Base-by-base conservation (phyloP, 2,329 filamentous ascomycete species). In the Fusarium falciforme region DNA sequence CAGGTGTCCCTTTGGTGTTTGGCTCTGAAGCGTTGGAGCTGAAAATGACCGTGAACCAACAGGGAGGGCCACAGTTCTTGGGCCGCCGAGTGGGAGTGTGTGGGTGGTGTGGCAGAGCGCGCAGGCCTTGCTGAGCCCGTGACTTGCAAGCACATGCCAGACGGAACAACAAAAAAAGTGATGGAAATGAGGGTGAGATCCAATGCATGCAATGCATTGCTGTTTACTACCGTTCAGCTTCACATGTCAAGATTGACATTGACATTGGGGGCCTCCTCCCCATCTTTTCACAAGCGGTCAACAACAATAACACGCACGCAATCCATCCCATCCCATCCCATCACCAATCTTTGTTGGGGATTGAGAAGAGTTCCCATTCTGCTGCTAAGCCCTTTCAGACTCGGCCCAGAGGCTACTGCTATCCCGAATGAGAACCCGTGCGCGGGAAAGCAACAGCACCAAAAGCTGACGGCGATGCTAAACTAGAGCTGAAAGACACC, bases 51-150 rank as follows among this genome's bases (percentile, higher is more conserved):
- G 52, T 33, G 66, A 68, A 68, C 63, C 66, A 68, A 68, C 66
- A 47, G 31, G 66, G 58, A 22, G 29, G 29, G 63, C 63, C 67
- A 61, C 44, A 54, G 68, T 61, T 25, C 29, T 47, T 62, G 60
- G 40, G 20, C 10, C 38, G 17, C 25, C 27, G 20, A 54, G 31
- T 62, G 54, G 31, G 38, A 17, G 35, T 16, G 58, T 42, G 55
- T 3, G 22, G 31, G 49, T 11, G 33, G 67, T 72, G 71, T 71
- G 71, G 71, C 52, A 73, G 64, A 29, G 61, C 70, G 61, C 70
- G 63, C 71, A 74, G 71, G 38, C 27, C 70, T 66, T 69, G 58
- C 40, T 69, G 49, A 40, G 72, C 72, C 68, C 71, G 72, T 74
- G 71, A 74, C 68, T 61, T 64, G 60, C 49, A 36, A 65, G 55